Base-by-base conservation (phyloP, 2,329 filamentous ascomycete genomes). In the Trichoderma koningii region DNA sequence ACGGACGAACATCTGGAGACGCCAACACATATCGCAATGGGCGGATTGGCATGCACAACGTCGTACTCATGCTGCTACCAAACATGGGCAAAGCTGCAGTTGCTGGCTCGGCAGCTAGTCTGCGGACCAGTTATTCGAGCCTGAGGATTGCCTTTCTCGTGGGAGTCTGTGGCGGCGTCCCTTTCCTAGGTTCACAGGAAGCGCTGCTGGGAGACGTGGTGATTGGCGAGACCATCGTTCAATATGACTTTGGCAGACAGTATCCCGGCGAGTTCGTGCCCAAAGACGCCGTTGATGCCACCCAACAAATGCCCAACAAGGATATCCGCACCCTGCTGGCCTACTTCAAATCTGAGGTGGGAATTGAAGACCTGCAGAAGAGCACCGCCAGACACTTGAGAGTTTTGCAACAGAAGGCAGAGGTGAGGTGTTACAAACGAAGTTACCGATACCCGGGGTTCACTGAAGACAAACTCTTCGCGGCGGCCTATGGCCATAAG, bases 241-340 rank as follows among this genome's bases (percentile, higher is more conserved):
- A 76, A 42, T 74, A 71, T 52, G 74, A 76, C 45, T 67, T 71
- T 55, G 75, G 73, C 4, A 68, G 71, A 26, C 71, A 61, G 47
- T 66, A 67, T 3, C 68, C 71, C 0, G 66, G 67, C 9, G 30
- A 65, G 1, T 75, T 74, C 15, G 28, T 70, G 19, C 65, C 55
- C 3, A 72, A 73, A 52, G 63, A 70, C 3, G 69, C 66, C 0
- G 38, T 70, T 7, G 12, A 66, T 0, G 72, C 72, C 7, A 66
- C 47, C 0, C 44, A 72, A 1, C 66, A 69, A 0, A 61, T 71
- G 5, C 65, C 69, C 0, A 71, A 69, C 19, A 17, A 28, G 0
- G 70, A 73, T 19, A 69, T 74, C 34, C 68, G 69, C 0, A 52
- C 56, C 66, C 66, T 63, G 66, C 69, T 68, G 67, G 70, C 64